Evolutionary conservation across 768 basidiomycete genomes (phyloP).

Genomic region (Phaeotremella skinneri): DNA sequence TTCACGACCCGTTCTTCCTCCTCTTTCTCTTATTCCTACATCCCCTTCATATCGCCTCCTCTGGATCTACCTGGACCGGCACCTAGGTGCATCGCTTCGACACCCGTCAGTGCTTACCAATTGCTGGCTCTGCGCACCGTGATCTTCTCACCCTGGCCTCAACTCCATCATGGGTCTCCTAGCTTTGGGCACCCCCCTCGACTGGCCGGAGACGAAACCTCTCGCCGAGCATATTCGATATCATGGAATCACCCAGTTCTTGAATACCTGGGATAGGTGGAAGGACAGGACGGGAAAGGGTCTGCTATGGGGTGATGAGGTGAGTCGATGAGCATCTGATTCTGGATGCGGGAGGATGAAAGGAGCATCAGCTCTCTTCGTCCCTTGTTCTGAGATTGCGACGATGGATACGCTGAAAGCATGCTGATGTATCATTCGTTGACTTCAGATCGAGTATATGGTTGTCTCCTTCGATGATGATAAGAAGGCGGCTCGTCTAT

Average conservation of each 20-base stretch:
- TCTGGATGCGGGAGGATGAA: too few species aligned
- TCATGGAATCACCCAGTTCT: constrained; percentile 93
- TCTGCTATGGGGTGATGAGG: constrained; percentile 98
- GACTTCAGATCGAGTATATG: constrained; percentile 85
- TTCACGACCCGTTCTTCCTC: too few species aligned
- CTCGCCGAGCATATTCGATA: constrained; percentile 83
- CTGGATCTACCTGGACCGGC: too few species aligned
- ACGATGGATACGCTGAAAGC: not conserved
- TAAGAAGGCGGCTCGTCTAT: constrained; percentile 76
- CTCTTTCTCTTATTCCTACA: too few species aligned
- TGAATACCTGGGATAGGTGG: constrained; percentile 86
- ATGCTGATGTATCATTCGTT: not conserved
- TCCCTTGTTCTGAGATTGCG: too few species aligned
- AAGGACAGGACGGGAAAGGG: constrained; percentile 90
- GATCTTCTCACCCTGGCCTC: not conserved
- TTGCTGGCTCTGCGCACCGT: too few species aligned
- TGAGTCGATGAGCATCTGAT: too few species aligned
- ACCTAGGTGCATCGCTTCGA: too few species aligned
- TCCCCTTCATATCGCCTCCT: too few species aligned
- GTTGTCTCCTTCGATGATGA: constrained; percentile 79
- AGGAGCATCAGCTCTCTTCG: too few species aligned
- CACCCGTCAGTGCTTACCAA: too few species aligned
- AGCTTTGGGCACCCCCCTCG: constrained; percentile 84
- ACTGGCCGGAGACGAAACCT: constrained; percentile 84
- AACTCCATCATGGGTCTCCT: constrained; percentile 78